Evolutionary conservation across 768 basidiomycete species (phyloP), one percentile per base, ranked within the genome.

Genomic region (Amanita polypyramis): DNA sequence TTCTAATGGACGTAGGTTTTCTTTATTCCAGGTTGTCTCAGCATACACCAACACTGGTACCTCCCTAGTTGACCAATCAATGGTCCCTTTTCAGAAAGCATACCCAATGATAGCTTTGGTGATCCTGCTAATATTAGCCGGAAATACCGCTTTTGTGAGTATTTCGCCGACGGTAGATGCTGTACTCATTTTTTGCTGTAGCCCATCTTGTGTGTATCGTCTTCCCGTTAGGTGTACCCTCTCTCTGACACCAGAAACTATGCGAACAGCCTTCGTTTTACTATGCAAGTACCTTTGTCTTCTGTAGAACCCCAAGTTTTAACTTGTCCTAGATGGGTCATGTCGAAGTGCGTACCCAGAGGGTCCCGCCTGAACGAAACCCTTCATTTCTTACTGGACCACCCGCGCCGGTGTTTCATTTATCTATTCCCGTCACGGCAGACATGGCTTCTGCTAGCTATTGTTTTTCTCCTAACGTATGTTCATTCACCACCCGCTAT

Each of bases 391-490:
- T 76, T 99, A 6, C 75, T 99, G 7, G 92, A 97, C 57, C 95
- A 97, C 60, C 95, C 95, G 10, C 79, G 95, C 9, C 79, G 89
- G 52, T 95, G 92, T 63, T 94, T 86, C 58, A 77, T 91, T 9
- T 88, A 92, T 60, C 74, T 95, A 7, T 95, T 95, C 55, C 92
- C 92, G 0, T 82, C 90, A 0, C 89, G 93, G 57, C 93, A 96
- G 59, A 96, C 93, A 2, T 92, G 91, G 89, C 87, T 95, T 55
- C 76, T 96, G 4, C 52, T 90, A 1, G 74, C 76, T 1, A 62
- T 94, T 19, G 70, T 96, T 19, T 32, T 86, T 3, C 54, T 68
- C 3, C 19, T 49, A 12, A 42, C 15, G 47, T 49, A 35, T n/a
- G 47, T 33, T 38, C 5, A 6, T 10, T 5, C 4, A 8, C 38